phyloP scores from a whole-genome alignment of 2,329 filamentous ascomycete genomes.

The Phaeophleospora eucalypticola region DNA sequence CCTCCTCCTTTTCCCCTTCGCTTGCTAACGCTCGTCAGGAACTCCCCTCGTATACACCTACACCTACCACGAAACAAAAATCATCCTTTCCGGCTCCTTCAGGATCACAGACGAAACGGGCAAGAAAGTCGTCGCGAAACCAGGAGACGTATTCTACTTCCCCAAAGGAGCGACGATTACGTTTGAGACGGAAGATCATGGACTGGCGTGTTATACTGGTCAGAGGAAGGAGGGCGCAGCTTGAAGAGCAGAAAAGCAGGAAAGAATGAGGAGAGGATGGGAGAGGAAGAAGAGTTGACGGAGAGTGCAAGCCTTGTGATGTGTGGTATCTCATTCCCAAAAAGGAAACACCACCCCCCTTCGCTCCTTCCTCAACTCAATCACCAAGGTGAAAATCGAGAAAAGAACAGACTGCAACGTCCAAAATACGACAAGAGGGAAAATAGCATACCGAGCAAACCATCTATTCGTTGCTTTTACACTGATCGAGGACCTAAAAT shows the following conservation, averaged over 20 bases:
- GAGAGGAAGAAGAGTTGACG: too few species aligned
- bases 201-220: constrained; percentile 27
- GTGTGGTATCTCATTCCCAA: too few species aligned
- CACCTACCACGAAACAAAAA: constrained; percentile 70
- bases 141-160: constrained; percentile 67
- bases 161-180: constrained; percentile 63
- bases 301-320: too few species aligned
- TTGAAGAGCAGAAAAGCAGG: too few species aligned
- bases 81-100: constrained; percentile 65
- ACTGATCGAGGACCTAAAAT: not conserved
- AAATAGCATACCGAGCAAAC: not conserved
- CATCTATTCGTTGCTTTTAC: not conserved
- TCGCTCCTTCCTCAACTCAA: too few species aligned
- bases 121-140: constrained; percentile 54
- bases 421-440: too few species aligned
- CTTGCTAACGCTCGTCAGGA: constrained; percentile 28
- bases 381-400: too few species aligned
- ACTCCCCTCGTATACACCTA: constrained; percentile 65
- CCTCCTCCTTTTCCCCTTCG: not conserved
- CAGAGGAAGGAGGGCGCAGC: constrained; percentile 26
- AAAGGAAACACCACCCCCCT: too few species aligned
- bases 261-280: not conserved
- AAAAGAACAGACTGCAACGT: too few species aligned
- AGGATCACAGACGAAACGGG: constrained; percentile 62
- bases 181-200: constrained; percentile 42